phyloP scores from a whole-genome alignment of 169 alveolate genomes.

The Plasmodium berghei region DNA sequence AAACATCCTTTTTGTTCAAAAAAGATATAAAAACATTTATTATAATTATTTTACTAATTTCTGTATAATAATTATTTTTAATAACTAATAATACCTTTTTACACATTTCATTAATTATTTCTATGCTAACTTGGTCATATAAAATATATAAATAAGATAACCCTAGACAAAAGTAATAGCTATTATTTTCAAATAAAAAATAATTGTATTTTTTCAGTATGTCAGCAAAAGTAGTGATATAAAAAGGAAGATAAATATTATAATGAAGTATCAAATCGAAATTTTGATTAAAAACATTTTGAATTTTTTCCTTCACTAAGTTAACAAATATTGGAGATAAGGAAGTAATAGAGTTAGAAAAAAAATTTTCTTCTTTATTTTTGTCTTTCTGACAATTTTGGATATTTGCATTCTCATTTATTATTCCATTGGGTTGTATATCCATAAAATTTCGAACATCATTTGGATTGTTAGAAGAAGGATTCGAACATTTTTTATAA shows the following conservation, averaged over 20 bases:
- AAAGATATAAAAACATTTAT: conserved; percentile 44
- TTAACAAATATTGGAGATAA: too few species aligned
- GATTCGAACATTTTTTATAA: background rate
- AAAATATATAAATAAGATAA: conserved; percentile 20
- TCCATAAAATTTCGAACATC: background rate
- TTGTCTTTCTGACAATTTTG: background rate
- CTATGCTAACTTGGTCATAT: conserved; percentile 4
- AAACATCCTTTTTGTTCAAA: conserved; percentile 31
- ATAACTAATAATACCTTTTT: conserved; percentile 15
- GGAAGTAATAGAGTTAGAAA: background rate
- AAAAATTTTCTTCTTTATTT: background rate
- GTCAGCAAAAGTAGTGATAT: conserved; percentile 7
- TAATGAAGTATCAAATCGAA: conserved; percentile 25
- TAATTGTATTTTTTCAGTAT: conserved; percentile 44
- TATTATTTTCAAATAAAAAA: conserved; percentile 31
- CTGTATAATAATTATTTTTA: conserved; percentile 28
- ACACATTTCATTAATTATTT: conserved; percentile 11
- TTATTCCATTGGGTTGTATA: background rate
- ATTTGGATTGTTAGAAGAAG: background rate
- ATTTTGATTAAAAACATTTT: conserved; percentile 16
- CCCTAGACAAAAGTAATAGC: conserved; percentile 26
- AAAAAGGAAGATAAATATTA: conserved; percentile 8
- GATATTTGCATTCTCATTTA: background rate
- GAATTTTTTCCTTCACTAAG: conserved; percentile 17
- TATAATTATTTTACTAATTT: conserved; percentile 52